Evolutionary conservation across 805 yeast genomes (phyloP).

Genomic region (Yamadazyma sp.): DNA sequence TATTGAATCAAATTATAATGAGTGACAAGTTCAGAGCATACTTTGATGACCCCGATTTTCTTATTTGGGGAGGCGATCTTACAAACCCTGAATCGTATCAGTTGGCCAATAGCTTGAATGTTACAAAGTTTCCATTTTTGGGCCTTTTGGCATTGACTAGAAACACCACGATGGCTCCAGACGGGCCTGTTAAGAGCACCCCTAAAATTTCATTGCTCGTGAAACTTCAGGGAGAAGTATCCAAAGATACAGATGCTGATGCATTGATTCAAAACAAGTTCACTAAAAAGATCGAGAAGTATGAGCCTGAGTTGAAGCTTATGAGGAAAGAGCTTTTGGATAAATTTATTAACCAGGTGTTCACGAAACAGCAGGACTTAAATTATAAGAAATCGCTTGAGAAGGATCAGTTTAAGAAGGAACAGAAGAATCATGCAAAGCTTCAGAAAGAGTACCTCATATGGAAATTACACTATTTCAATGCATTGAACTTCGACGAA

Average conservation of each 20-base stretch:
- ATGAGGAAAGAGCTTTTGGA: slow-evolving; percentile 66
- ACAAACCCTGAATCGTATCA: slow-evolving; percentile 82
- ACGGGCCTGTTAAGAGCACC: slow-evolving; percentile 51
- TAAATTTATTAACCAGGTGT: slow-evolving; percentile 52
- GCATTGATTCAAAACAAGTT: slow-evolving; percentile 39
- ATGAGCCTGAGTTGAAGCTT: slow-evolving; percentile 58
- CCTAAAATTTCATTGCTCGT: slow-evolving; percentile 62
- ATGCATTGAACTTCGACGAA: slow-evolving; percentile 15
- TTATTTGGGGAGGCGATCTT: slow-evolving; percentile 88
- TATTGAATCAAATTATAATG: slow-evolving; percentile 55
- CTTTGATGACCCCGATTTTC: slow-evolving; percentile 42
- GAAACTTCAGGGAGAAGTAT: slow-evolving; percentile 61
- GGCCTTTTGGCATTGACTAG: slow-evolving; percentile 74
- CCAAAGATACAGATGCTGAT: slow-evolving; percentile 37
- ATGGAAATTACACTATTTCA: slow-evolving; percentile 27
- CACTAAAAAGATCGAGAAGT: slow-evolving; percentile 49
- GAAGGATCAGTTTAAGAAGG: slow-evolving; percentile 57
- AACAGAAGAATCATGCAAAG: slow-evolving; percentile 24
- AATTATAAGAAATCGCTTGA: slow-evolving; percentile 72
- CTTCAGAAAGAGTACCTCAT: slow-evolving; percentile 39
- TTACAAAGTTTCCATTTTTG: slow-evolving; percentile 76
- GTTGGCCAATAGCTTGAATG: slow-evolving; percentile 70
- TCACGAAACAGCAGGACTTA: slow-evolving; percentile 71
- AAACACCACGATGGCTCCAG: slow-evolving; percentile 51
- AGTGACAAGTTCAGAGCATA: slow-evolving; percentile 47